Conservation (phyloP, 1,139 yeast genomes). For the Pneumocystis oryctolagi region DNA sequence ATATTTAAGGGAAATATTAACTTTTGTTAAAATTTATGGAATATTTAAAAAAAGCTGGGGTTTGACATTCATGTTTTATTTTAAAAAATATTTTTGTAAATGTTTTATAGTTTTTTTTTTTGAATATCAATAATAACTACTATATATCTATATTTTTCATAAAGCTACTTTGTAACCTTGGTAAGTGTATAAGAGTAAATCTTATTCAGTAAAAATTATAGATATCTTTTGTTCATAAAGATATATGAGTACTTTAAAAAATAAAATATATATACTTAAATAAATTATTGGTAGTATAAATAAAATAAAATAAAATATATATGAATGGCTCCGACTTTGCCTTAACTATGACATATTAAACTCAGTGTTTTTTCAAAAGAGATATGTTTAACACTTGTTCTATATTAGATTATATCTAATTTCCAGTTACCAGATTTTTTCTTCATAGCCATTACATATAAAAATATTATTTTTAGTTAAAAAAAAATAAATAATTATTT, state of each 20-base stretch:
- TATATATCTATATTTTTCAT: too few relatives aligned
- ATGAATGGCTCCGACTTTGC: background rate
- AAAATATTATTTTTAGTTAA: background rate
- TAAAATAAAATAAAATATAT: background rate
- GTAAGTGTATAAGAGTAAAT: too few relatives aligned
- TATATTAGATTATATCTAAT: background rate
- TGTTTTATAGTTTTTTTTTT: too few relatives aligned
- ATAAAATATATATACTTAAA: background rate
- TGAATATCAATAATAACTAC: too few relatives aligned
- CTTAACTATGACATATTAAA: background rate
- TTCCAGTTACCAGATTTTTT: background rate
- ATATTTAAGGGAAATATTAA: background rate
- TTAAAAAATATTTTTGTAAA: background rate
- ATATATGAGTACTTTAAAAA: background rate
- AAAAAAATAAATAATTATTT: background rate
- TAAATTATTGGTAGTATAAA: background rate
- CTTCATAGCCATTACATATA: background rate
- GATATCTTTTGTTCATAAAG: too few relatives aligned
- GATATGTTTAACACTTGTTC: background rate
- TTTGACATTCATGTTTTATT: background rate
- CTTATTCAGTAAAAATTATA: too few relatives aligned
- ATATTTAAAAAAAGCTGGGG: background rate
- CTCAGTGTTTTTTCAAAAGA: background rate
- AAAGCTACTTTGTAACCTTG: too few relatives aligned
- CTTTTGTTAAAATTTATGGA: background rate